Evolutionary conservation across 2,329 filamentous ascomycete species (phyloP).

Genomic region (Hymenoscyphus fructigenus): DNA sequence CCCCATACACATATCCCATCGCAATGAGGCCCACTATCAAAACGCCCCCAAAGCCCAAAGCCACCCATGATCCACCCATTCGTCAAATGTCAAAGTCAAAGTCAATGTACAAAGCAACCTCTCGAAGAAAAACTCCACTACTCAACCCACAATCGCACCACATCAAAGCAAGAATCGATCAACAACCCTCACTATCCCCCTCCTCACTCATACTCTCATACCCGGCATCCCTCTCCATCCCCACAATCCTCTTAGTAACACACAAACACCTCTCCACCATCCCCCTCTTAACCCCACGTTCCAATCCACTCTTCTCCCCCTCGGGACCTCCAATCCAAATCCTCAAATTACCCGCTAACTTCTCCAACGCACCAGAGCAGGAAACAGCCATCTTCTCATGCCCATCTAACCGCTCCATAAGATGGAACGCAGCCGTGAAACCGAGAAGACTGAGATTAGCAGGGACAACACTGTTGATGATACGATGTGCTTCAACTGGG

Average conservation of each 20-base stretch:
- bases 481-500: constrained; percentile 45
- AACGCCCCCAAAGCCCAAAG: no score
- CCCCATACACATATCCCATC: no score
- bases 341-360: constrained; percentile 55
- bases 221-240: constrained; percentile 61
- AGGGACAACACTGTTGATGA: constrained; percentile 46
- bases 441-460: constrained; percentile 50
- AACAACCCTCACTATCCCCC: constrained; percentile 33
- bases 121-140: no score
- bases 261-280: constrained; percentile 56
- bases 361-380: constrained; percentile 52
- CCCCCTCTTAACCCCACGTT: constrained; percentile 49
- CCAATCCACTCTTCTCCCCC: constrained; percentile 53
- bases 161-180: constrained; percentile 1
- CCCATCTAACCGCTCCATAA: constrained; percentile 53
- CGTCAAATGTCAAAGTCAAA: no score
- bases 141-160: no score
- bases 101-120: no score
- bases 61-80: no score
- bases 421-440: constrained; percentile 57
- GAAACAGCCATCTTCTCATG: constrained; percentile 49
- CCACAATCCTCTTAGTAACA: constrained; percentile 56
- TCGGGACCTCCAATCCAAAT: constrained; percentile 59
- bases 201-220: constrained; percentile 57
- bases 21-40: no score